A percentile compares a stretch with the other conserved stretches of the same genome.
These are phyloP conservation scores for Hypoxylon lienhwacheense DNA, from an alignment of 495 filamentous ascomycete species.

Conservation along the genomic window DNA sequence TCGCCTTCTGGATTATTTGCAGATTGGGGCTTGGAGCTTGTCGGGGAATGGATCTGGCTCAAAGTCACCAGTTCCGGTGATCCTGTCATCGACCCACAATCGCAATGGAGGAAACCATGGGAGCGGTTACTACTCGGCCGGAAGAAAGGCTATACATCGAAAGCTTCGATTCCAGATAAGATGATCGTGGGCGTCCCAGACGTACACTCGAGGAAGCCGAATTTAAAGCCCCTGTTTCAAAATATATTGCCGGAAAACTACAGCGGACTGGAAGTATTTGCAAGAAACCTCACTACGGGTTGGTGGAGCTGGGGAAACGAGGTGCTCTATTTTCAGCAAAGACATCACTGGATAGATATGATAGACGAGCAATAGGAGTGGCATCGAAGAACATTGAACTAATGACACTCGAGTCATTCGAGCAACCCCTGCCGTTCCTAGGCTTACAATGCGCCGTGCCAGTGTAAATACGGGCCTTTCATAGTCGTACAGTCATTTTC, in stretches of 20 bases:
- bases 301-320: conserved; percentile 94
- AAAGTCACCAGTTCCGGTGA: conserved; percentile 75
- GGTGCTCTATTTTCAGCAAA: conserved; percentile 74
- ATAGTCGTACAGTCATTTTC: conserved; percentile 29
- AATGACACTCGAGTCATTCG: neutral
- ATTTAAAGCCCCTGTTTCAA: conserved; percentile 50
- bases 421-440: neutral
- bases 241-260: conserved; percentile 54
- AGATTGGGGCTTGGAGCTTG: conserved; percentile 62
- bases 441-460: conserved; percentile 11
- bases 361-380: conserved; percentile 3
- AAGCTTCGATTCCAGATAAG: conserved; percentile 46
- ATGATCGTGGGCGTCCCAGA: conserved; percentile 83
- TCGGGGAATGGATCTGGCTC: conserved; percentile 91
- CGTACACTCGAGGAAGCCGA: conserved; percentile 87
- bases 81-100: conserved; percentile 68
- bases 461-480: conserved; percentile 10
- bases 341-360: conserved; percentile 62
- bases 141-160: conserved; percentile 32
- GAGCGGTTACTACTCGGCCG: conserved; percentile 77
- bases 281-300: conserved; percentile 77
- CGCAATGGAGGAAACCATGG: conserved; percentile 80
- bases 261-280: conserved; percentile 81
- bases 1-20: conserved; percentile 56
- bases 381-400: neutral